Conservation (phyloP, 2,329 filamentous ascomycete genomes). For the Rutstroemia sp. region DNA sequence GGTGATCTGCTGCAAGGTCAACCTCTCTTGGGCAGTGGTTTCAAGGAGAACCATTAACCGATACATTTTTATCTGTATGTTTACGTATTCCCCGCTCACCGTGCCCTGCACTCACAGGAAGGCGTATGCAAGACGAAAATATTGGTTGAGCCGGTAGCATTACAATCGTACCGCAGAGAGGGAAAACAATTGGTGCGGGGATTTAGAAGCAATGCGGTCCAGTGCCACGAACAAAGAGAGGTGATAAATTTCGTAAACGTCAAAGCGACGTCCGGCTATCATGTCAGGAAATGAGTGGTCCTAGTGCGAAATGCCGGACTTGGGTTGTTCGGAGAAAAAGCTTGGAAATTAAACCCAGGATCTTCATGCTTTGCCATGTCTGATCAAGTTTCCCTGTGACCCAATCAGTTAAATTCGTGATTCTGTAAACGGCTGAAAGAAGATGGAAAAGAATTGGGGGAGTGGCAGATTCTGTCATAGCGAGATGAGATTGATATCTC, state of each 20-base stretch:
- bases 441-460: too few relatives aligned
- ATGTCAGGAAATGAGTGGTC: constrained; percentile 1
- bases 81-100: constrained; percentile 4
- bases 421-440: neutral
- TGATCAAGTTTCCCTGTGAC: neutral
- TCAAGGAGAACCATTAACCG: constrained; percentile 5
- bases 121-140: constrained; percentile 9
- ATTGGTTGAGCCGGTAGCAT: neutral
- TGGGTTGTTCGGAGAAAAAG: constrained; percentile 1
- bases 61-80: constrained; percentile 3
- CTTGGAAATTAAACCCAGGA: constrained; percentile 5
- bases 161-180: neutral
- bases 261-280: constrained; percentile 4
- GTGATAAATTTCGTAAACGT: neutral
- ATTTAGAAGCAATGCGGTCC: constrained; percentile 3
- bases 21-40: constrained; percentile 1
- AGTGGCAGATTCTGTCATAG: neutral
- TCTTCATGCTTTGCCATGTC: constrained; percentile 5
- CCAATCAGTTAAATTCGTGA: constrained; percentile 4
- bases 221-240: constrained; percentile 3
- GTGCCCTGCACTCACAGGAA: constrained; percentile 8
- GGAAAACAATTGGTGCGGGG: constrained; percentile 1
- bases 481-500: constrained; percentile 9
- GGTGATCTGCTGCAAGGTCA: constrained; percentile 5
- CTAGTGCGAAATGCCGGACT: neutral